A percentile compares a stretch with the other conserved stretches of the same genome.
These are phyloP conservation scores for Elsinoe perseae DNA, from an alignment of 2,329 filamentous ascomycete species.

Conservation along the genomic window DNA sequence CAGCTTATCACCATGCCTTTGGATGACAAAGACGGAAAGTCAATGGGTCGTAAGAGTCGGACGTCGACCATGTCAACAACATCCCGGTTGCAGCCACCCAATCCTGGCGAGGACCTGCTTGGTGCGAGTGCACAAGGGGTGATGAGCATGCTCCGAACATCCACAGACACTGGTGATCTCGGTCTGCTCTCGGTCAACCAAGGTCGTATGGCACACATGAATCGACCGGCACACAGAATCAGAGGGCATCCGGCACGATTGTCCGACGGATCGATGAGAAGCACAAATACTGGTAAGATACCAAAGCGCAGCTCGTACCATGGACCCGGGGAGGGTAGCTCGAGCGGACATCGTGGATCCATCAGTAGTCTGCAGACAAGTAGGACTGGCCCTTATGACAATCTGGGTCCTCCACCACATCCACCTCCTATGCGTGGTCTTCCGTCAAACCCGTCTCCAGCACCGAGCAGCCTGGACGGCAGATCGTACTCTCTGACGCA, in stretches of 20 bases:
- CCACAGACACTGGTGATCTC: constrained; percentile 42
- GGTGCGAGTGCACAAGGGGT: constrained; percentile 33
- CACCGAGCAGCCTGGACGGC: constrained; percentile 27
- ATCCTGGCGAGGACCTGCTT: constrained; percentile 26
- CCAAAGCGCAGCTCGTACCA: constrained; percentile 34
- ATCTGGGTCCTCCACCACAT: constrained; percentile 3
- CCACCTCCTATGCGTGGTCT: constrained; percentile 12
- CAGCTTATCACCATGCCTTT: constrained; percentile 35
- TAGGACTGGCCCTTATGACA: constrained; percentile 29
- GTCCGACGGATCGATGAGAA: constrained; percentile 34
- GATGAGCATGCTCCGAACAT: constrained; percentile 44
- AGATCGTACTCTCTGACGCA: constrained; percentile 39
- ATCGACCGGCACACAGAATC: constrained; percentile 31
- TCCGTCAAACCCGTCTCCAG: constrained; percentile 12
- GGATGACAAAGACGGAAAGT: constrained; percentile 37
- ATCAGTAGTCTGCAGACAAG: constrained; percentile 37
- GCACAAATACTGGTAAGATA: constrained; percentile 26
- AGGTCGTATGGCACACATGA: constrained; percentile 32
- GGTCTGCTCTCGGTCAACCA: constrained; percentile 34
- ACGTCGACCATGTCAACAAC: constrained; percentile 39
- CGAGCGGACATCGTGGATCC: constrained; percentile 34
- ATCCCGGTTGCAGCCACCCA: constrained; percentile 28
- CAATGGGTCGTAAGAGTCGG: constrained; percentile 41
- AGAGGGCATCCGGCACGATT: constrained; percentile 31
- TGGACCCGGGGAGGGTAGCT: constrained; percentile 33